Base-by-base conservation (phyloP, 441 rosid genomes). In the Jatropha multifida region DNA sequence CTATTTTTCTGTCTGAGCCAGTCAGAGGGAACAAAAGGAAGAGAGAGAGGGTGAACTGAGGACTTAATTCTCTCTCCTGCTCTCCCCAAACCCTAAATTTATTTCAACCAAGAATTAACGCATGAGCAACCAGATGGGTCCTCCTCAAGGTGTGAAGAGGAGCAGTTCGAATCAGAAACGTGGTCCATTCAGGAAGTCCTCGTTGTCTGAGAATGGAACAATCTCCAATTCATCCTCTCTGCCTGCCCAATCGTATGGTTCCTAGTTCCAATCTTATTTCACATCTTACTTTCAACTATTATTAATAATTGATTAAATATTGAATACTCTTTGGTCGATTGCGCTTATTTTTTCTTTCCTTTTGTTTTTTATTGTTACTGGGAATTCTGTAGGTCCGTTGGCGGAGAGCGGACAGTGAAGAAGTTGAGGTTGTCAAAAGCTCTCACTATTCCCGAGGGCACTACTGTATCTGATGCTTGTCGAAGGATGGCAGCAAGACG, bases 401-500 rank as follows among this genome's bases (percentile, higher is more conserved):
- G 82, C 27, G 88, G 83, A 64, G 98, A 95, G 80, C 89, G 97
- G 83, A 95, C 97, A 0, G 99, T 95, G 71, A 93, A 92, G 93
- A 95, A 90, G 81, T 83, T 95, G 78, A 76, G 92, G 71, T 73
- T 90, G 72, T 90, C 98, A 9, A 95, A 95, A 84, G 97, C 98
- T 74, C 95, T 95, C 26, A 95, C 99, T 9, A 90, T 95, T 54
- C 94, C 97, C 0, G 98, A 95, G 55, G 98, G 94, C 18, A 93
- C 98, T 52, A 90, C 94, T 0, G 96, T 95, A 55, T 92, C 89
- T 2, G 98, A 93, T 68, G 98, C 98, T 37, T 95, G 97, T 76
- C 78, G 96, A 46, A 79, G 96, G 71, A 95, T 95, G 98, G 90
- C 97, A 44, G 80, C 91, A 71, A 86, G 96, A 4, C 91, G 98